Base-by-base conservation (phyloP, 345 rosid species). In the Pistacia atlantica region DNA sequence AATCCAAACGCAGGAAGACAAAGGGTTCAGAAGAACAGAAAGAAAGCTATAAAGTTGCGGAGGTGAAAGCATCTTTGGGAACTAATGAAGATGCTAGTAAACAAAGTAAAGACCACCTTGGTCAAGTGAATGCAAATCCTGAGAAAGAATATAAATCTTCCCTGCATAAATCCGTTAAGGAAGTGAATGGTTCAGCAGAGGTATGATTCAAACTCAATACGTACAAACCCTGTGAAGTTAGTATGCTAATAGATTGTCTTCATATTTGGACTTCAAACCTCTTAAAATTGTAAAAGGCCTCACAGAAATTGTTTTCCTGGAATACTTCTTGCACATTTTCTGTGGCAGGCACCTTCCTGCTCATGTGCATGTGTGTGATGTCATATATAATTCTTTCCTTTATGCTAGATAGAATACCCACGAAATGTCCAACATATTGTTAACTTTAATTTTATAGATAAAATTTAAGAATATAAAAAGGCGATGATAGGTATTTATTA, bases 161-260 rank as follows among this genome's bases (percentile, higher is more conserved):
- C 25, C 69, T 42, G 25, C 69, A 78, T 71, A 84, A 82, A 71
- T 67, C 83, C 18, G 58, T 35, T 60, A 89, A 88, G 73, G 80
- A 87, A 63, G 71, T 8, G 22, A 80, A 84, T 78, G 89, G 85
- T 79, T 91, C 94, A 49, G 89, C 81, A 51, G 90, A 87, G 95
- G 97, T 91, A 84, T 46, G 75, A 46, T 69, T 66, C 12, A 66
- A 52, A 58, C n/a, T 14, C 45, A 33, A 6, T 52, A 42, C 11
- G 10, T 60, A 48, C 2, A 42, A 61, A 10, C 28, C 46, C n/a
- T 74, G 54, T 63, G 14, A 35, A 37, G 58, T 18, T n/a, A 60
- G 48, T 60, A 46, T 46, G n/a, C 28, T 62, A 11, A 20, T 25
- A 8, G 13, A 4, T n/a, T 35, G 9, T 52, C 56, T 22, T 45